Conservation (phyloP, 2,329 filamentous ascomycete genomes). For the Stachybotrys chlorohalonatus region DNA sequence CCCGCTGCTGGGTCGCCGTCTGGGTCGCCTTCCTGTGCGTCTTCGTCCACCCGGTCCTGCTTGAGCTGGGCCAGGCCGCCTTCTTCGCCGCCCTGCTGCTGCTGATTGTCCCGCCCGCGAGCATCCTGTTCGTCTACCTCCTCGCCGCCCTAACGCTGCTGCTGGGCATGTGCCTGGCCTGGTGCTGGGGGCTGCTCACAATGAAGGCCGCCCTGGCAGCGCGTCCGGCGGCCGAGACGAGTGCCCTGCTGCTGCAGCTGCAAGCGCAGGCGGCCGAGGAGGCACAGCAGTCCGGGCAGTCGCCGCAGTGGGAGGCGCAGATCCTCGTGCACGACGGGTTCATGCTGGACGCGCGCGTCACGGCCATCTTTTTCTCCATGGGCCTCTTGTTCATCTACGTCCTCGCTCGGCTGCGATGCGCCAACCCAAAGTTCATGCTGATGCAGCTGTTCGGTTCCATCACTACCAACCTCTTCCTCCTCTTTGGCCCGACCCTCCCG, state of each 20-base stretch:
- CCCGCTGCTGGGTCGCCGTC: conserved; percentile 35
- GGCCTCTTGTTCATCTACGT: conserved; percentile 34
- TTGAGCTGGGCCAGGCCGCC: conserved; percentile 29
- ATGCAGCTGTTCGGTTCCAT: conserved; percentile 37
- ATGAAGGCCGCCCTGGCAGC: conserved; percentile 38
- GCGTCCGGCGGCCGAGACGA: conserved; percentile 27
- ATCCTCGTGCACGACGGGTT: conserved; percentile 31
- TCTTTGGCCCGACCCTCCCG: conserved; percentile 31
- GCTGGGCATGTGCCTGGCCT: conserved; percentile 35
- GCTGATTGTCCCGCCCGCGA: conserved; percentile 34
- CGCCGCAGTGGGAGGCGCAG: conserved; percentile 17
- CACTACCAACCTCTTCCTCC: conserved; percentile 33
- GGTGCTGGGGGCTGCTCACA: conserved; percentile 38
- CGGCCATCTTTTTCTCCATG: conserved; percentile 26
- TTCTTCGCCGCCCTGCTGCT: conserved; percentile 34
- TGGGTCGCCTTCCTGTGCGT: conserved; percentile 37
- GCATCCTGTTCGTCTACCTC: conserved; percentile 35
- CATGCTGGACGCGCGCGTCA: conserved; percentile 37
- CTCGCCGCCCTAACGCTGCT: conserved; percentile 31
- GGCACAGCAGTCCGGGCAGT: conserved; percentile 15
- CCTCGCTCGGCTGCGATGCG: conserved; percentile 30
- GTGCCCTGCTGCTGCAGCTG: conserved; percentile 21
- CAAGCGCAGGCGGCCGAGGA: conserved; percentile 23
- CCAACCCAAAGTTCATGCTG: conserved; percentile 34
- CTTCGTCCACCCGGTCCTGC: conserved; percentile 33